Evolutionary conservation across 148 eudicot species (phyloP).

Genomic region (Vaccinium myrtillus): DNA sequence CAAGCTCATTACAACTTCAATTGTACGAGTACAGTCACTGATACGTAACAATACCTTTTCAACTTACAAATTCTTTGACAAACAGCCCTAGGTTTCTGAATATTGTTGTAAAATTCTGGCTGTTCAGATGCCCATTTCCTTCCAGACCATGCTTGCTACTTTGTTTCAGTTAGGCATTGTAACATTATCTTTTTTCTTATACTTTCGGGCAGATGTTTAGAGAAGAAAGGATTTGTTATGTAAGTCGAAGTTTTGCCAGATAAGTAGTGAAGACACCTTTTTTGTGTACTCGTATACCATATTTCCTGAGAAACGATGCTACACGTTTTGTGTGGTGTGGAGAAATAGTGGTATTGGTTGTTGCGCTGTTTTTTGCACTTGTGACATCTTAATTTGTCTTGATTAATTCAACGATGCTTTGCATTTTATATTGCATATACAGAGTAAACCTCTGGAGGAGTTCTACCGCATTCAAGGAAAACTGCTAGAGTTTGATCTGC

Average conservation of each 20-base stretch:
- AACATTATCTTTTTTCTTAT: background rate
- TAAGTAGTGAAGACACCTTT: background rate
- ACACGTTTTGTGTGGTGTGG: background rate
- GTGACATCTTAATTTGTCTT: background rate
- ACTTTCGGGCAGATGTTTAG: background rate
- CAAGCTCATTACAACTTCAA: background rate
- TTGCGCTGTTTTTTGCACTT: background rate
- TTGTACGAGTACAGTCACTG: background rate
- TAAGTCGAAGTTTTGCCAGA: background rate
- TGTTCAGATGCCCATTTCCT: slow-evolving; percentile 3
- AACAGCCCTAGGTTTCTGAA: background rate
- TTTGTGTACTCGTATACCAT: background rate
- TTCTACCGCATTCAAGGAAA: slow-evolving; percentile 74
- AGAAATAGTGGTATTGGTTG: background rate
- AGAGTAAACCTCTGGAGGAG: slow-evolving; percentile 95
- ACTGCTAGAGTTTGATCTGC: slow-evolving; percentile 79
- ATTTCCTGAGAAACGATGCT: background rate
- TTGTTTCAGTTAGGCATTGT: background rate
- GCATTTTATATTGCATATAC: slow-evolving; percentile 18
- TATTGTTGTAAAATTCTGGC: background rate
- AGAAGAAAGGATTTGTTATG: background rate
- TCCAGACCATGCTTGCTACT: background rate
- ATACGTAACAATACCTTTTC: background rate
- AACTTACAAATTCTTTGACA: background rate
- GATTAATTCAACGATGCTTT: background rate